A percentile compares a stretch with the other conserved stretches of the same genome.
These are phyloP conservation scores for Verticillium longisporum DNA, from an alignment of 2,329 filamentous ascomycete genomes.

Conservation along the genomic window DNA sequence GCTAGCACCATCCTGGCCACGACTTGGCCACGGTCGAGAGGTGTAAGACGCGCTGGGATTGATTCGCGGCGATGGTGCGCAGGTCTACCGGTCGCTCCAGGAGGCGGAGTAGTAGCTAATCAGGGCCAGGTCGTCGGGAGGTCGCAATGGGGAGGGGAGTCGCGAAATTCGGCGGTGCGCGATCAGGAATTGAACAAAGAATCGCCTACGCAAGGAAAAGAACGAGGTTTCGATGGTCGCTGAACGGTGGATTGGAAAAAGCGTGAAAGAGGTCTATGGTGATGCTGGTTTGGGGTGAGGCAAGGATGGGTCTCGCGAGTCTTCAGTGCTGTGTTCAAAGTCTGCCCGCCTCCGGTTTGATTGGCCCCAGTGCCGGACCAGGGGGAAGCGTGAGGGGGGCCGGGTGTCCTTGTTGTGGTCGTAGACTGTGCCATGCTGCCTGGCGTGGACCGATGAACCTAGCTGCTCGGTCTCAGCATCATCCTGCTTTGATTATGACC, in stretches of 20 bases:
- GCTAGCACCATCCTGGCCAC: constrained; percentile 54
- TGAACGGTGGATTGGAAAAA: constrained; percentile 5
- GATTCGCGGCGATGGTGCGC: neutral
- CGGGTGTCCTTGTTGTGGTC: neutral
- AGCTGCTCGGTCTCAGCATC: neutral
- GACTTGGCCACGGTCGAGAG: constrained; percentile 23
- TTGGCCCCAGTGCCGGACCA: constrained; percentile 18
- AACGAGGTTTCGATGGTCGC: neutral
- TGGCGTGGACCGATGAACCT: neutral
- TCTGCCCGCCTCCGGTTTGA: constrained; percentile 26
- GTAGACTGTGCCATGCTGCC: neutral
- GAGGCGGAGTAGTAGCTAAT: constrained; percentile 6
- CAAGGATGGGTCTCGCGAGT: constrained; percentile 2
- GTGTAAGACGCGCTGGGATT: constrained; percentile 10
- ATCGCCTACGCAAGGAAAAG: constrained; percentile 10
- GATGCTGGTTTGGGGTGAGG: constrained; percentile 8
- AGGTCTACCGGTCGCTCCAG: constrained; percentile 4
- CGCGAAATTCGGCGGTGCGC: neutral
- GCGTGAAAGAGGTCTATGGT: constrained; percentile 6
- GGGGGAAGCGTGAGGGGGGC: neutral
- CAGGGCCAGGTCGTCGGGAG: neutral
- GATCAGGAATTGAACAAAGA: constrained; percentile 6
- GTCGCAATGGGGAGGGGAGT: neutral
- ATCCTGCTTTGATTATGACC: neutral
- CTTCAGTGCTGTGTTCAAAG: constrained; percentile 17